These are phyloP conservation scores for Fusarium pseudograminearum DNA, from an alignment of 2,329 filamentous ascomycete genomes.

Conservation along the genomic window DNA sequence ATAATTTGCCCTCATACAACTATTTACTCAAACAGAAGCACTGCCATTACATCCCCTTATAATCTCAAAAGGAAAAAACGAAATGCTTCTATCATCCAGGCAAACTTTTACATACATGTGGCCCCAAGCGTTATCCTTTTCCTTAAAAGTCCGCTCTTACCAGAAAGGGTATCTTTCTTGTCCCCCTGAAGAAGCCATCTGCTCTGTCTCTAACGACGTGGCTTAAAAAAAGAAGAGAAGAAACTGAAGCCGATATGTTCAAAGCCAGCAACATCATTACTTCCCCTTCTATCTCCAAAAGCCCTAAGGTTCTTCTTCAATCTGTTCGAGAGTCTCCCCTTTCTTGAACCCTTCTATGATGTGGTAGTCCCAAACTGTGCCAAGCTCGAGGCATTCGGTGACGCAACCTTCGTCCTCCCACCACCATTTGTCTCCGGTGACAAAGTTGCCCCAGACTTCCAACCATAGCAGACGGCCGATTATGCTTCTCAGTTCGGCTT, in stretches of 20 bases:
- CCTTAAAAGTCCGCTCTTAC: not conserved
- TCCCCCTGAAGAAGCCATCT: not conserved
- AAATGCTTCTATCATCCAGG: not conserved
- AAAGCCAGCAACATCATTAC: conserved; percentile 5
- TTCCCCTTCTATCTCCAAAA: not conserved
- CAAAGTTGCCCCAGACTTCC: conserved; percentile 68
- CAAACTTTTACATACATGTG: conserved; percentile 1
- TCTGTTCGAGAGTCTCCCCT: conserved; percentile 9
- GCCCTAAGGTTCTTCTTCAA: conserved; percentile 2
- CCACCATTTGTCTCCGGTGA: conserved; percentile 68
- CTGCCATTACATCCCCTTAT: not conserved
- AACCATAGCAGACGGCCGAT: conserved; percentile 70
- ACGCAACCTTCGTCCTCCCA: conserved; percentile 69
- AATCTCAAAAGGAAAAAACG: not conserved
- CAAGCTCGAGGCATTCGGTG: conserved; percentile 65
- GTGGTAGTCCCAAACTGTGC: conserved; percentile 70
- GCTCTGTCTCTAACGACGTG: not conserved
- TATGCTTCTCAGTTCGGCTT: conserved; percentile 63
- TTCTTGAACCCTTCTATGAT: conserved; percentile 68
- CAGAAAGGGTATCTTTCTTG: not conserved
- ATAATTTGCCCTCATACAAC: not conserved
- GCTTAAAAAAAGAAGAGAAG: not conserved
- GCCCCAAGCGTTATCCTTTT: not conserved
- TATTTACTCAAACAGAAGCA: not conserved
- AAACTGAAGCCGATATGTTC: not conserved